Base-by-base conservation (phyloP, 495 filamentous ascomycete species). In the Extremus antarcticus region DNA sequence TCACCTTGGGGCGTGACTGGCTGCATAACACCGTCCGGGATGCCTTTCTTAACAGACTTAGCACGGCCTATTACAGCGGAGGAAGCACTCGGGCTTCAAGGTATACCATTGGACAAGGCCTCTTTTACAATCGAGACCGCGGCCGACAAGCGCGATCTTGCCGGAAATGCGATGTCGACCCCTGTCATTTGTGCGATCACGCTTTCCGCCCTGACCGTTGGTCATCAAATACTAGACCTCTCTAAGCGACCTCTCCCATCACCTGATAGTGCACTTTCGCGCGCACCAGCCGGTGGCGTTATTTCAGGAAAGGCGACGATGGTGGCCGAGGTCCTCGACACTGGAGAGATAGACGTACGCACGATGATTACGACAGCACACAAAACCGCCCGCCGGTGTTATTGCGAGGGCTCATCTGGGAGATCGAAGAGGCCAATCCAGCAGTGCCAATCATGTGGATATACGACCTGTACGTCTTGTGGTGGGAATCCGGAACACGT, bases 91-190 rank as follows among this genome's bases (percentile, higher is more conserved):
- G 64, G 70, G 8, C 70, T 94, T 21, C 88, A 94, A 68, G 88
- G 87, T 0, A 65, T 94, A 38, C 84, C 86, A 0, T 60, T 85
- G 2, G 66, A 82, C 38, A 73, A 76, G 16, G 65, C 92, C 15
- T 66, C 82, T 0, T 68, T 90, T 3, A 82, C 79, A 0, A 73
- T 73, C 32, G 84, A 92, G 60, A 78, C 73, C 0, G 75, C 86
- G 39, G 69, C 71, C 10, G 73, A 92, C 24, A 70, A 88, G 8
- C 79, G 82, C 50, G 79, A 90, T 55, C 72, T 94, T 4, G 86
- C 85, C 2, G 88, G 88, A 0, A 94, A 94, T 63, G 88, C 88
- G 0, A 94, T 94, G 88, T 78, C 77, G 2, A 78, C 83, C 2
- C 85, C 88, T 0, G 83, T 88, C 8, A 80, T 90, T 3, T 83